A percentile compares a stretch with the other conserved stretches of the same genome.
These are phyloP conservation scores for Adenanthera pavonina DNA, from an alignment of 306 rosid species.

Conservation along the genomic window DNA sequence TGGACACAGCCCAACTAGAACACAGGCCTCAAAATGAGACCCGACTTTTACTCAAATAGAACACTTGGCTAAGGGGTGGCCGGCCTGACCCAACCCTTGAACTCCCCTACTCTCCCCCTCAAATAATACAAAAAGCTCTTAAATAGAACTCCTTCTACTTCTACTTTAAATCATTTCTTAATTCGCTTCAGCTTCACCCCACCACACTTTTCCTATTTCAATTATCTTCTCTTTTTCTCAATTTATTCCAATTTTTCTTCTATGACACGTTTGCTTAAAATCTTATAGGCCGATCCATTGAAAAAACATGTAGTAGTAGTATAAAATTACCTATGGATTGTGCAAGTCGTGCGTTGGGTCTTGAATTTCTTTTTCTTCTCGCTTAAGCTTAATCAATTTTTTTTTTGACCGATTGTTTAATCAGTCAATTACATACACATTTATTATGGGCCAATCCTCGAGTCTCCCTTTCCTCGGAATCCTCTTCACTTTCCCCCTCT, in stretches of 20 bases:
- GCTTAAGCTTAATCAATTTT: background rate
- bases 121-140: constrained; percentile 15
- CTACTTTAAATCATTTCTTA: background rate
- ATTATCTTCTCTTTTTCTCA: background rate
- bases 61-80: no score
- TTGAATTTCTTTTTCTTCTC: background rate
- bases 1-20: no score
- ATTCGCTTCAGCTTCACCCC: background rate
- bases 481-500: background rate
- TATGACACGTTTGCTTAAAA: background rate
- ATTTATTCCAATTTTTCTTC: background rate
- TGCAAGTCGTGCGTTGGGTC: background rate
- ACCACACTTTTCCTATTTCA: background rate
- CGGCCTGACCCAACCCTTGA: no score
- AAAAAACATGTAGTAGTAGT: no score
- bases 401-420: background rate
- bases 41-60: no score
- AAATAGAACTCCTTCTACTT: background rate
- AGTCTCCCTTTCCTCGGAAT: background rate
- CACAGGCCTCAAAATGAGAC: no score
- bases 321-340: background rate
- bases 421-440: background rate
- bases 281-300: background rate
- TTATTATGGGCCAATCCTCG: constrained; percentile 3
- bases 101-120: no score